Percentiles rank a stretch among this genome's conserved stretches.
Evolutionary conservation across 352 stramenopile species (phyloP).

Genomic region (Pythium myriotylum): DNA sequence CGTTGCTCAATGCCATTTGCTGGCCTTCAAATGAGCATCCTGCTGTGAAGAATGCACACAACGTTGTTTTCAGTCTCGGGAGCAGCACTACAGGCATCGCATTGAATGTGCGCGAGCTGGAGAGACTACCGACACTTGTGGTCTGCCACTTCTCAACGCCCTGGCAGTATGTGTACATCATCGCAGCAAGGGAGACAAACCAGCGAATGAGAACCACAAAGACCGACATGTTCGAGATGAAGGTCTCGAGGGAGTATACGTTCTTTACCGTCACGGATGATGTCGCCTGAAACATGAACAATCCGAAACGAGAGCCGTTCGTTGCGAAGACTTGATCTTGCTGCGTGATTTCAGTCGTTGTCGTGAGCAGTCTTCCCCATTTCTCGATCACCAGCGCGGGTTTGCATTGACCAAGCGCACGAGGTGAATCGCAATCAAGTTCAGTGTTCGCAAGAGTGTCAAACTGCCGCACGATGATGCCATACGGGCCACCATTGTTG

Average conservation of each 20-base stretch:
- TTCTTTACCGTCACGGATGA: neutral
- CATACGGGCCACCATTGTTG: neutral
- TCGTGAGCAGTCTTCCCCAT: conserved; percentile 18
- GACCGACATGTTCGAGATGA: conserved; percentile 39
- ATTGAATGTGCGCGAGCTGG: conserved; percentile 22
- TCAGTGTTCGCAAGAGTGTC: conserved; percentile 9
- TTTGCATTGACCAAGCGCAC: neutral
- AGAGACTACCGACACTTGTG: conserved; percentile 19
- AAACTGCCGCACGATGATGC: conserved; percentile 16
- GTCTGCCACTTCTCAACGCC: conserved; percentile 20
- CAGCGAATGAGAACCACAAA: conserved; percentile 31
- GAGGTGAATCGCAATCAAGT: neutral
- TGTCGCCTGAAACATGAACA: conserved; percentile 29
- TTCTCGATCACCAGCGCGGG: neutral
- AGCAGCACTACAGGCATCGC: conserved; percentile 22
- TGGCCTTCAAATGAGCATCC: conserved; percentile 38
- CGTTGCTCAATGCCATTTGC: conserved; percentile 23
- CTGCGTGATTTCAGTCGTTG: neutral
- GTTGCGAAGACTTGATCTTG: conserved; percentile 13
- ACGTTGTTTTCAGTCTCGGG: conserved; percentile 21
- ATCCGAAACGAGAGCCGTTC: conserved; percentile 29
- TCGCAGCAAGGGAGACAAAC: conserved; percentile 19
- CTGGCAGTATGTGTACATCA: conserved; percentile 22
- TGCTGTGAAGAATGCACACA: conserved; percentile 26
- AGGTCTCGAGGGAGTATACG: conserved; percentile 28